Conservation (phyloP, 805 yeast genomes). For the Metschnikowia dekortorum region DNA sequence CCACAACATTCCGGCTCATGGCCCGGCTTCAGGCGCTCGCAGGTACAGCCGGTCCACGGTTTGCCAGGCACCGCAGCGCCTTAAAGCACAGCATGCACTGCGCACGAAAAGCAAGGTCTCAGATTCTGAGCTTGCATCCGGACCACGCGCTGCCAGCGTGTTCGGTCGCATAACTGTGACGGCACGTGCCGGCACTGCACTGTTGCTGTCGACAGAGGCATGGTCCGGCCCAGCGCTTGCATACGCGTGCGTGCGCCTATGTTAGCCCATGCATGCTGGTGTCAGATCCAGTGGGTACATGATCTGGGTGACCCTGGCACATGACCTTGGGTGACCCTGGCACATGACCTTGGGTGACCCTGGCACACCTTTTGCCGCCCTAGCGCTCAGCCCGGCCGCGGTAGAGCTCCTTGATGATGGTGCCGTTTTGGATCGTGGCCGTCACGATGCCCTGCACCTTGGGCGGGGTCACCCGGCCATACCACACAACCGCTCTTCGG, state of each 20-base stretch:
- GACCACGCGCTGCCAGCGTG: slow-evolving; percentile 3
- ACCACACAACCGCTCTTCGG: slow-evolving; percentile 53
- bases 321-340: no score
- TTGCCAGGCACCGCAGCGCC: background rate
- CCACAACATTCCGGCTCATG: background rate
- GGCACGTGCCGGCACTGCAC: slow-evolving; percentile 2
- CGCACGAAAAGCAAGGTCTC: slow-evolving; percentile 3
- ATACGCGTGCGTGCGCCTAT: slow-evolving; percentile 4
- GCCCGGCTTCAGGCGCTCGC: background rate
- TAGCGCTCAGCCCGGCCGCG: slow-evolving; percentile 37
- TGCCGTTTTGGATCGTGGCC: slow-evolving; percentile 47
- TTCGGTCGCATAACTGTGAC: slow-evolving; percentile 1
- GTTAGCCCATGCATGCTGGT: slow-evolving; percentile 3
- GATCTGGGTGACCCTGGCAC: no score
- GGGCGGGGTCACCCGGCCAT: slow-evolving; percentile 66
- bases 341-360: background rate
- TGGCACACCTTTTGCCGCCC: no score
- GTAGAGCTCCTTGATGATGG: slow-evolving; percentile 52
- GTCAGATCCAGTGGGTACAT: background rate
- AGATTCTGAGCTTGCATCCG: slow-evolving; percentile 1
- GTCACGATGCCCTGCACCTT: slow-evolving; percentile 62
- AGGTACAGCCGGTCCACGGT: background rate
- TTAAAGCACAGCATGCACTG: slow-evolving; percentile 4
- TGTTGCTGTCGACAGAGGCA: background rate
- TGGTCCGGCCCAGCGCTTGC: slow-evolving; percentile 1